Percentiles rank a stretch among this genome's conserved stretches.
Evolutionary conservation across 306 rosid species (phyloP).

Genomic region (Nissolia schottii): DNA sequence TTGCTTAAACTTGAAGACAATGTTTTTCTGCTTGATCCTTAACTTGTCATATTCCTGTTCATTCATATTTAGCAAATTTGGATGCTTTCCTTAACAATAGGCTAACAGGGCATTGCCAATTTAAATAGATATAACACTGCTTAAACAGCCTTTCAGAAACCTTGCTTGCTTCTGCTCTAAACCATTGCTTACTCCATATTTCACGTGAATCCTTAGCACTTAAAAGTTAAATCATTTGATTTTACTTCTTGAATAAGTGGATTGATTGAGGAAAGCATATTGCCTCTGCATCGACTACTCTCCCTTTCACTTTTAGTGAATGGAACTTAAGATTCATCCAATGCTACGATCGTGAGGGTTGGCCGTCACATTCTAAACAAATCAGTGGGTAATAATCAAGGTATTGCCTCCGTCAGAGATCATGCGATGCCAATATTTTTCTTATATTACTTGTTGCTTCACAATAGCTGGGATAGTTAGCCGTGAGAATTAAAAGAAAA

Average conservation of each 20-base stretch:
- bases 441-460: neutral
- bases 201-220: neutral
- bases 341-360: neutral
- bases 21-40: constrained; percentile 29
- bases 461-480: neutral
- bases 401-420: neutral
- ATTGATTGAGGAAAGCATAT: neutral
- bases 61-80: constrained; percentile 11
- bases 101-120: constrained; percentile 14
- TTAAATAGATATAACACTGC: neutral
- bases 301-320: neutral
- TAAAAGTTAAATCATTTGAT: neutral
- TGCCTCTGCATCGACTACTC: neutral
- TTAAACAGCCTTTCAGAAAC: neutral
- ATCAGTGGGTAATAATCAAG: neutral
- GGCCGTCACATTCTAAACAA: neutral
- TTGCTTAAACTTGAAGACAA: constrained; percentile 29
- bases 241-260: neutral
- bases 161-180: neutral
- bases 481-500: neutral
- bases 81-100: constrained; percentile 31
- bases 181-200: neutral
- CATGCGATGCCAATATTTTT: neutral
- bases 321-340: neutral
- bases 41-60: constrained; percentile 28